Conservation (phyloP, 2,329 filamentous ascomycete species). For the Beauveria caledonica region DNA sequence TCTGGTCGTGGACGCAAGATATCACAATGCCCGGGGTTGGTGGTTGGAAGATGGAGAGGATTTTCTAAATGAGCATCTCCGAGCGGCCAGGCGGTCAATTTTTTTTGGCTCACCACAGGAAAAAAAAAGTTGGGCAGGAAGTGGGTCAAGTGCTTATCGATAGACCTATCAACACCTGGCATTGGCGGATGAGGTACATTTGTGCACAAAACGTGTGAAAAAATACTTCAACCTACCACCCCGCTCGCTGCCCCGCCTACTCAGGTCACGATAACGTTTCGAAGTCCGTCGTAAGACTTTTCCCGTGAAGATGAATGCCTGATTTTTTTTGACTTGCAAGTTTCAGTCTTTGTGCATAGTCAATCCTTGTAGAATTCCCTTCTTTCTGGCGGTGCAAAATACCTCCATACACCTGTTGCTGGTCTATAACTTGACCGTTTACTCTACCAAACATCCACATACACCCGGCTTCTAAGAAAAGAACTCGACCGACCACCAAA, state of each 20-base stretch:
- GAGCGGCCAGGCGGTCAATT: constrained; percentile 22
- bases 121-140: constrained; percentile 3
- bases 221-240: not conserved
- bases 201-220: not conserved
- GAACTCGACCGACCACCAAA: constrained; percentile 24
- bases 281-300: not conserved
- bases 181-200: not conserved
- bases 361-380: not conserved
- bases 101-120: constrained; percentile 21
- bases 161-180: constrained; percentile 12
- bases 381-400: not conserved
- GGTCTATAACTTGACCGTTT: not conserved
- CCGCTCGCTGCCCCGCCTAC: constrained; percentile 5
- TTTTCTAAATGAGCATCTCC: not conserved
- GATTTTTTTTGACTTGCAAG: not conserved
- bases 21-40: constrained; percentile 4
- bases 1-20: constrained; percentile 13
- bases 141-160: constrained; percentile 19
- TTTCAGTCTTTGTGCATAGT: not conserved
- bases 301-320: not conserved
- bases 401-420: not conserved
- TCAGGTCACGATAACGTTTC: not conserved
- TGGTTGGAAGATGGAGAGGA: constrained; percentile 12
- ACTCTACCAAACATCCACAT: not conserved
- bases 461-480: not conserved